Evolutionary conservation across 129 eudicot species (phyloP).

Genomic region (Flaveria linearis): DNA sequence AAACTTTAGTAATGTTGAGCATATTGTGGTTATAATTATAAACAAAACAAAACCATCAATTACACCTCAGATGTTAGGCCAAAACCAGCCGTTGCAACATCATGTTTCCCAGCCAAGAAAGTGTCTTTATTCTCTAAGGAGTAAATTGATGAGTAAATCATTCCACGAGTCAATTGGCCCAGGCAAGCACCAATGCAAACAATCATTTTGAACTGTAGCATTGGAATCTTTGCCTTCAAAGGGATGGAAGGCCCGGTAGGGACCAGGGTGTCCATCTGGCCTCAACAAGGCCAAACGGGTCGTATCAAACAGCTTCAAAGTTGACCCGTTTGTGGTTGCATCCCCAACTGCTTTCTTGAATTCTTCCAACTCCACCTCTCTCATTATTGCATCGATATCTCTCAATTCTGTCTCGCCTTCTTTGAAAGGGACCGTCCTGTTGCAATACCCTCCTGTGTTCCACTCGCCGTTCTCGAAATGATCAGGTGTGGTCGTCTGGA

Average conservation of each 20-base stretch:
- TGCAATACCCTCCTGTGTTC: slow-evolving; percentile 73
- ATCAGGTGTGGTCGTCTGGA: slow-evolving; percentile 70
- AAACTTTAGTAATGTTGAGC: neutral
- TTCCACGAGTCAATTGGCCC: slow-evolving; percentile 94
- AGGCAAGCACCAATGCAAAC: slow-evolving; percentile 96
- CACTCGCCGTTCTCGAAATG: slow-evolving; percentile 89
- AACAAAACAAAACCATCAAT: neutral
- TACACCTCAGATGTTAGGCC: too few relatives aligned
- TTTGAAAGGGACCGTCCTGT: slow-evolving; percentile 57
- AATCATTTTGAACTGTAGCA: slow-evolving; percentile 64
- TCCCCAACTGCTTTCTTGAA: slow-evolving; percentile 32
- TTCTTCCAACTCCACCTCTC: slow-evolving; percentile 62
- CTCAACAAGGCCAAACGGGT: slow-evolving; percentile 62
- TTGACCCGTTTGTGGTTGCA: slow-evolving; percentile 26
- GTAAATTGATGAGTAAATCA: slow-evolving; percentile 60
- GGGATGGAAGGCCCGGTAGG: slow-evolving; percentile 62
- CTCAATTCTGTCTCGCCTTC: slow-evolving; percentile 50
- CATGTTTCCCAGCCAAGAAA: neutral
- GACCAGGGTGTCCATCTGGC: slow-evolving; percentile 94
- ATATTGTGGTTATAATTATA: neutral
- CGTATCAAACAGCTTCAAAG: slow-evolving; percentile 59
- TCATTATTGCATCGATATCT: slow-evolving; percentile 48
- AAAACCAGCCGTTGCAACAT: too few relatives aligned
- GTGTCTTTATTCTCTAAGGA: slow-evolving; percentile 9
- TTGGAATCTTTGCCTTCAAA: slow-evolving; percentile 47